phyloP scores from a whole-genome alignment of 768 basidiomycete species.

The Dioszegia aurantiaca region DNA sequence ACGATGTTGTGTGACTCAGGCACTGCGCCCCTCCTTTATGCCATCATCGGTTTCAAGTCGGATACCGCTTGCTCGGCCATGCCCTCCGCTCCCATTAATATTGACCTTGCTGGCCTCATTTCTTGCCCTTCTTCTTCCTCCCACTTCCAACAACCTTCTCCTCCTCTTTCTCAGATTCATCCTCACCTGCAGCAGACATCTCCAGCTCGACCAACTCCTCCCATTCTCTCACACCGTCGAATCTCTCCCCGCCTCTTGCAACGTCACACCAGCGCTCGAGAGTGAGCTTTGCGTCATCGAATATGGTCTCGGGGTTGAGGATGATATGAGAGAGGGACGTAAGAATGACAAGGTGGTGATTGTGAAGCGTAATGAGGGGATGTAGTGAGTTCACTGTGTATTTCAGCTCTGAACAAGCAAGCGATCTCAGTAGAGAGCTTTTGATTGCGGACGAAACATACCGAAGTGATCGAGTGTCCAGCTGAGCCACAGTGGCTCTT shows the following conservation, averaged over 20 bases:
- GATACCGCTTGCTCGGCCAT: too few relatives aligned
- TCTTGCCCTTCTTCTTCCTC: conserved; percentile 22
- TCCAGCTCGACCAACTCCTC: conserved; percentile 40
- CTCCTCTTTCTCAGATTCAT: conserved; percentile 21
- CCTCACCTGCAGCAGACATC: conserved; percentile 18
- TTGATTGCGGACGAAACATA: conserved; percentile 15
- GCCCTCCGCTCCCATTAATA: too few relatives aligned
- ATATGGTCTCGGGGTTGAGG: conserved; percentile 23
- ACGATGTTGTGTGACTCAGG: conserved; percentile 12
- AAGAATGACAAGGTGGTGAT: conserved; percentile 24
- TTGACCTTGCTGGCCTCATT: too few relatives aligned
- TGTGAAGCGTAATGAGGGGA: conserved; percentile 29
- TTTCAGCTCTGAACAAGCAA: neutral
- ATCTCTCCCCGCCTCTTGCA: conserved; percentile 28
- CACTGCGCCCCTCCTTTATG: conserved; percentile 6
- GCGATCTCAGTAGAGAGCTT: neutral
- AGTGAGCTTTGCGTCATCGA: conserved; percentile 36
- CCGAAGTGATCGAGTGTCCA: conserved; percentile 45
- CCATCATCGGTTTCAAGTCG: too few relatives aligned
- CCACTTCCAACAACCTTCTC: conserved; percentile 17
- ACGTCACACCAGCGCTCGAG: conserved; percentile 41
- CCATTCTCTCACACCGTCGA: conserved; percentile 35
- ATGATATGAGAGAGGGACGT: conserved; percentile 20
- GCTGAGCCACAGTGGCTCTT: conserved; percentile 39
- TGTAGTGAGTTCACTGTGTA: conserved; percentile 33